Percentiles rank a stretch among this genome's conserved stretches.
These are phyloP conservation scores for Pseudogymnoascus pannorum DNA, from an alignment of 2,329 filamentous ascomycete genomes.

Conservation along the genomic window DNA sequence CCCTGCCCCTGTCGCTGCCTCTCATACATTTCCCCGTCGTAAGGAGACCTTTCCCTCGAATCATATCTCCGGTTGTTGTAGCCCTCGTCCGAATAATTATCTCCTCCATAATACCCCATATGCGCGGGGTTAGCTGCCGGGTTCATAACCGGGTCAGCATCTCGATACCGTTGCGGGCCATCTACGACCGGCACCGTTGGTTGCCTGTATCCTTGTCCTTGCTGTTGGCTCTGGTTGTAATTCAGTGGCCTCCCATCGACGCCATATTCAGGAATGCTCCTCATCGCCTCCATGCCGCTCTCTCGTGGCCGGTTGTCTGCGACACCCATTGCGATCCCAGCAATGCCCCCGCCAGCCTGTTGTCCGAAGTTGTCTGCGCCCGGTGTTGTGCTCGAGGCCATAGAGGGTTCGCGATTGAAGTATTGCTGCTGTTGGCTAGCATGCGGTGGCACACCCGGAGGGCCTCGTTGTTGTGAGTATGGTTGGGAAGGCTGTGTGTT, in stretches of 20 bases:
- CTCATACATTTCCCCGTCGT: neutral
- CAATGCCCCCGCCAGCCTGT: slow-evolving; percentile 56
- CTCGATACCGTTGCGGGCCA: neutral
- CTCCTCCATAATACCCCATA: too few relatives aligned
- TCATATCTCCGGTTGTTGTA: neutral
- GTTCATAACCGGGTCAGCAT: too few relatives aligned
- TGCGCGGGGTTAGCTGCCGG: too few relatives aligned
- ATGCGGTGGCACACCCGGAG: neutral
- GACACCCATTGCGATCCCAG: slow-evolving; percentile 59
- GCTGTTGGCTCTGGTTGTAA: neutral
- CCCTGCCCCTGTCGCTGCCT: neutral
- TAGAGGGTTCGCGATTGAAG: slow-evolving; percentile 25
- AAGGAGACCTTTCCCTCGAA: neutral
- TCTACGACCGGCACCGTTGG: too few relatives aligned
- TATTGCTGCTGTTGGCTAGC: slow-evolving; percentile 22
- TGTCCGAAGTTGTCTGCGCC: slow-evolving; percentile 62
- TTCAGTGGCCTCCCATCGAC: neutral
- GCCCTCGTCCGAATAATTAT: neutral
- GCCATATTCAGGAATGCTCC: slow-evolving; percentile 22
- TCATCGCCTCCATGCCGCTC: slow-evolving; percentile 57
- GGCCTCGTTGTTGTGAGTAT: too few relatives aligned
- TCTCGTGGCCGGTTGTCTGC: slow-evolving; percentile 58
- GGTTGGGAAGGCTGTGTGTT: neutral
- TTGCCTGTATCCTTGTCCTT: too few relatives aligned
- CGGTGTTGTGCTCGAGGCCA: slow-evolving; percentile 41